Base-by-base conservation (phyloP, 2,329 filamentous ascomycete species). In the Claviceps paspali region DNA sequence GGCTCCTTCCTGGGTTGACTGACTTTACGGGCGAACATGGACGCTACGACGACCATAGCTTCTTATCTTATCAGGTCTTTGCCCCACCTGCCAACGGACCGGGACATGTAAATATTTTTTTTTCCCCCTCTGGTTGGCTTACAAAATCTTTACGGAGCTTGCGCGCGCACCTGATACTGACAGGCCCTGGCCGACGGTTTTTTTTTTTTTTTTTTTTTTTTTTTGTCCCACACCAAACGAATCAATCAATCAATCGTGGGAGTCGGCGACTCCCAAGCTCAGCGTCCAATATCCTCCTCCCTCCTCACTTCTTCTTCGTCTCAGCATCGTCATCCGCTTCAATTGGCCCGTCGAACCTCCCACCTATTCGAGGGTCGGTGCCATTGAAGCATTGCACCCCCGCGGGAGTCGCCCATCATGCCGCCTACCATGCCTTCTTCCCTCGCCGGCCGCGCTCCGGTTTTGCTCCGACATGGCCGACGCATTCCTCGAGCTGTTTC, bases 401-500 rank as follows among this genome's bases (percentile, higher is more conserved):
- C 43, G 44, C 48, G 45, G 47, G 47, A 48, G 46, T 45, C 47
- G 47, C 45, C 18, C 48, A 43, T 44, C 49, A 62, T 62, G 60
- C 58, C 56, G 52, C 53, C 56, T 48, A 53, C 55, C 49, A 55
- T 61, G 50, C 42, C 41, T 37, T 53, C 56, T 47, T 52, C 55
- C 45, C 54, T 74, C 57, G 69, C 70, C 50, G 68, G 69, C 52
- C 67, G 70, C 53, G 68, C 70, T 51, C 70, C 71, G 57, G 63
- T 67, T 49, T 55, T 73, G 52, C 63, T 76, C 57, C 68, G 70
- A 55, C 64, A 68, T 55, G 63, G 63, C 50, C 63, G 65, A 49
- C 65, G 66, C 47, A 47, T 70, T 35, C 64, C 68, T 38, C 51
- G 60, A 45, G 52, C 57, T 44, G 55, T 64, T 45, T 53, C 62